phyloP scores from a whole-genome alignment of 805 yeast genomes.

The Komagataella mondaviorum region DNA sequence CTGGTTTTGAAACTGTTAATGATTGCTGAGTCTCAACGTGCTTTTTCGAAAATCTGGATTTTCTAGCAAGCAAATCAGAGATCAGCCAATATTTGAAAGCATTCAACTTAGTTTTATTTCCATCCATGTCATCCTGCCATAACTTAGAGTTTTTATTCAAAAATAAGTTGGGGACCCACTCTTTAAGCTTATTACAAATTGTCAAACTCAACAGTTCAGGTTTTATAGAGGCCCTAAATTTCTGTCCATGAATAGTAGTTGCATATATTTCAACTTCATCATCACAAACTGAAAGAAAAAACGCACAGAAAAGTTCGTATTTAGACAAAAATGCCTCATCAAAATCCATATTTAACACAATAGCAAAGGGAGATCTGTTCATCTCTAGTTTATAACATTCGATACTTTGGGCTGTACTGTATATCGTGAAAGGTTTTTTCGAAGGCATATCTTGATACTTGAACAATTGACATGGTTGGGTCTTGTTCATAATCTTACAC shows the following conservation, averaged over 20 bases:
- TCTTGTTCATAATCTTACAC: conserved; percentile 62
- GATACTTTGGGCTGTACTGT: conserved; percentile 59
- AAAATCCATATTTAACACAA: conserved; percentile 49
- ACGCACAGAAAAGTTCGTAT: conserved; percentile 6
- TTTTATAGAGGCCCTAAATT: not conserved
- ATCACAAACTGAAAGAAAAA: not conserved
- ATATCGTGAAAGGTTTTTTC: conserved; percentile 19
- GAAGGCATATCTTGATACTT: conserved; percentile 17
- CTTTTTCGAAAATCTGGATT: not conserved
- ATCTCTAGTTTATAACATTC: conserved; percentile 36
- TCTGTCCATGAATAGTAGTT: not conserved
- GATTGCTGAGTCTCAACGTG: not conserved
- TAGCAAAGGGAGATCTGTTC: conserved; percentile 46
- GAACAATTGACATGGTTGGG: conserved; percentile 81
- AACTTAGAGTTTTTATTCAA: not conserved
- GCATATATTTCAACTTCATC: not conserved
- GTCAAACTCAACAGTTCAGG: not conserved
- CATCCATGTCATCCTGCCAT: not conserved
- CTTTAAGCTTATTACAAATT: not conserved
- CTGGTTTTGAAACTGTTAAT: not conserved
- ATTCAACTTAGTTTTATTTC: not conserved
- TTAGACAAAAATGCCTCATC: conserved; percentile 20
- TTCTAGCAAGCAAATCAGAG: not conserved
- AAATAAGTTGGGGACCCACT: not conserved
- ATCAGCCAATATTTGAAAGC: not conserved